Base-by-base conservation (phyloP, 495 filamentous ascomycete genomes). In the Hyaloscypha variabilis region DNA sequence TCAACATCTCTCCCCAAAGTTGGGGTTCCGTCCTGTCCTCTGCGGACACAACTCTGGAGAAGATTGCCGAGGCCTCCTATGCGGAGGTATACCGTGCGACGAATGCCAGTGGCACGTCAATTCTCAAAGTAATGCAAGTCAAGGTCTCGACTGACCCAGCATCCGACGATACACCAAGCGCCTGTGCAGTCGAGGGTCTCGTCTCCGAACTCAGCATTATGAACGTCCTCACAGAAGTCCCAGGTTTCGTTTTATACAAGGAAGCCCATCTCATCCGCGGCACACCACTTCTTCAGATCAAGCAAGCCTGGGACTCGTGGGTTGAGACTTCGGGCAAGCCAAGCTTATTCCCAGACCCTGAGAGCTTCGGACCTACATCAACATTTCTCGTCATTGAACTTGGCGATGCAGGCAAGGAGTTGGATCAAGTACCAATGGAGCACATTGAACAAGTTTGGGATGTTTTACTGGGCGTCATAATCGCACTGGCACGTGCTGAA, bases 161-260 rank as follows among this genome's bases (percentile, higher is more conserved):
- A 13, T 72, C 57, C 62, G 56, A 64, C 76, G 76, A 55, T 3
- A 31, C 11, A 24, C 34, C 62, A 1, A 64, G 51, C 3, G 66
- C 71, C 69, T 85, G 81, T 6, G 75, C 71, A 8, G 78, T 88
- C 19, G 75, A 80, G 0, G 81, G 85, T 60, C 85, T 91, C 34
- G 80, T 81, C 11, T 78, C 85, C 0, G 93, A 97, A 73, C 79
- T 94, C 24, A 82, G 82, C 61, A 89, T 95, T 62, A 87, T 94
- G 23, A 88, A 92, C 63, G 88, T 84, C 62, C 83, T 97, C 25
- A 87, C 90, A 54, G 84, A 86, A 21, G 87, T 94, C 51, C 91
- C 92, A 2, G 93, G 93, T n/a, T 97, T 96, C 75, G 91, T 92
- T n/a, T 82, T 88, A n/a, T 94, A 94, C 78, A 87, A 93, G 70